phyloP scores from a whole-genome alignment of 495 filamentous ascomycete genomes.

The Schizothecium vesticola region DNA sequence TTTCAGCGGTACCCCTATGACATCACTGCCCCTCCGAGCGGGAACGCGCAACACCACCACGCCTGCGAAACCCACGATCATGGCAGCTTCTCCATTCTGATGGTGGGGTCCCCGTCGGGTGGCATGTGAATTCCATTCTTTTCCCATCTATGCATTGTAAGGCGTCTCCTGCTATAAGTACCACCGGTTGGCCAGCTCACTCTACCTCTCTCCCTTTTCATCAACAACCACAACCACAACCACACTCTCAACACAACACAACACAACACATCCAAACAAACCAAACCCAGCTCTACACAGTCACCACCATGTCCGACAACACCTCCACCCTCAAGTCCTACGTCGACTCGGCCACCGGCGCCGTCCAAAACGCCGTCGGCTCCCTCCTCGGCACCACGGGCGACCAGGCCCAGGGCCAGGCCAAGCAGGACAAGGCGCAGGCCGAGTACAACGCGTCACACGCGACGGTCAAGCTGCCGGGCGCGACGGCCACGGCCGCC shows the following conservation, averaged over 20 bases:
- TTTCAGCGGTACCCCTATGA: not conserved
- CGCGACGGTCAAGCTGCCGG: constrained; percentile 64
- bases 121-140: not conserved
- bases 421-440: constrained; percentile 55
- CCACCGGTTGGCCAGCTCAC: not conserved
- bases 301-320: constrained; percentile 56
- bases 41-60: not conserved
- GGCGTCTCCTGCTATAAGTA: not conserved
- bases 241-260: not conserved
- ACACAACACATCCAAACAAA: not conserved
- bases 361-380: constrained; percentile 66
- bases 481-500: constrained; percentile 59
- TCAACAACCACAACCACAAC: not conserved
- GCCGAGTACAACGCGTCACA: constrained; percentile 65
- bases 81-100: not conserved
- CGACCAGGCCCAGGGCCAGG: constrained; percentile 56
- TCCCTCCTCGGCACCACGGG: constrained; percentile 65
- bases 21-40: not conserved
- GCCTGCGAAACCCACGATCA: not conserved
- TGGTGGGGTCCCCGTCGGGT: not conserved
- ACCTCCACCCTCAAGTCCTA: constrained; percentile 77
- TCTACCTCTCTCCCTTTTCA: not conserved
- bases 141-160: not conserved
- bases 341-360: constrained; percentile 70
- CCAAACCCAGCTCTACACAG: constrained; percentile 12